Base-by-base conservation (phyloP, 768 basidiomycete genomes). In the Lentinula guzmanii region DNA sequence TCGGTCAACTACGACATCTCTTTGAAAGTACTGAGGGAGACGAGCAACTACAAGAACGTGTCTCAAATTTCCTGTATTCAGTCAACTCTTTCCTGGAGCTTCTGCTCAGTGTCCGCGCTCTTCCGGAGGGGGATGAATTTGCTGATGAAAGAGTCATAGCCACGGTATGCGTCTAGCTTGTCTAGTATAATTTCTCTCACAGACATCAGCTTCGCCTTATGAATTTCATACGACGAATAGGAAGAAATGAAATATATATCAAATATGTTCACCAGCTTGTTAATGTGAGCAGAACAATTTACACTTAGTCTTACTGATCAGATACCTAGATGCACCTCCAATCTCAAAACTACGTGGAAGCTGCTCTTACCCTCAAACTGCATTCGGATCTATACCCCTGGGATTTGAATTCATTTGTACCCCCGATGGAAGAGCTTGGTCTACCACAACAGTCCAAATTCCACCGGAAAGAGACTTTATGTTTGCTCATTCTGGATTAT, bases 221-320 rank as follows among this genome's bases (percentile, higher is more conserved):
- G 89, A 93, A 94, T 71, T 97, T 95, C 72, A 93, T 96, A 65
- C 84, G 93, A 16, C 84, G 90, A 16, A 95, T 96, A 60, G 94
- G 94, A 16, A 81, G 95, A 11, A 89, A 93, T 68, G 94, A 95
- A 69, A 94, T 97, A 62, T 96, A 95, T 68, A 91, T 95, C 73
- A 93, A 95, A 82, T 96, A 96, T 71, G 91, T 96, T 24, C 93
- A 97, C 69, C 93, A 95, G 69, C 86, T 97, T 28, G 93, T 96
- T 55, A 91, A 93, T 67, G 91, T 95, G 69, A 66, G 87, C 67
- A 18, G 62, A 50, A 28, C n/a, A 63, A 34, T 7, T 60, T 61
- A 54, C 2, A 33, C 21, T 55, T 46, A 5, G 18, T 33, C 11
- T 54, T 39, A 57, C 62, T 33, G 1, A 39, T 13, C 37, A 8